These are phyloP conservation scores for Tagetes patula DNA, from an alignment of 129 eudicot species.

Conservation along the genomic window DNA sequence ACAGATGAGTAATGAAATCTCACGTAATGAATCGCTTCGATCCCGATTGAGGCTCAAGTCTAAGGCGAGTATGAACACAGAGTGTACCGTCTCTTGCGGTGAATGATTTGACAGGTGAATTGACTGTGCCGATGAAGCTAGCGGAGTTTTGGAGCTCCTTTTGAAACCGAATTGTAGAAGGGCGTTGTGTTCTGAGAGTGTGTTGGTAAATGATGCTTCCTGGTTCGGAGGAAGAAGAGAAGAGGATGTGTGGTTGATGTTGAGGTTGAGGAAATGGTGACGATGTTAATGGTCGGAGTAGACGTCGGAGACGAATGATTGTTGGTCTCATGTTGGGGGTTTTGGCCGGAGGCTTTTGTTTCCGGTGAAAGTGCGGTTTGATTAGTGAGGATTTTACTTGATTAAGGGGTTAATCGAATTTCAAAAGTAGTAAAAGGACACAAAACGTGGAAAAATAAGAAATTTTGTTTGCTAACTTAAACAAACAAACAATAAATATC, in stretches of 20 bases:
- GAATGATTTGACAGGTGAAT: slow-evolving; percentile 22
- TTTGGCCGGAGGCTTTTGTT: background rate
- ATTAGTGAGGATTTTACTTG: too few species aligned
- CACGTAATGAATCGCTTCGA: slow-evolving; percentile 35
- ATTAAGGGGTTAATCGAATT: too few species aligned
- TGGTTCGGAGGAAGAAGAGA: slow-evolving; percentile 24
- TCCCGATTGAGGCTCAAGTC: slow-evolving; percentile 32
- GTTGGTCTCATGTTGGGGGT: slow-evolving; percentile 28
- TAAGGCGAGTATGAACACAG: slow-evolving; percentile 44
- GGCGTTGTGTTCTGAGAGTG: slow-evolving; percentile 58
- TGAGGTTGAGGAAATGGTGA: background rate
- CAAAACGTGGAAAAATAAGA: too few species aligned
- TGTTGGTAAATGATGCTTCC: slow-evolving; percentile 46
- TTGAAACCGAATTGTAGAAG: slow-evolving; percentile 40
- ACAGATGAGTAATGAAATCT: slow-evolving; percentile 4
- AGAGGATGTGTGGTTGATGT: slow-evolving; percentile 8
- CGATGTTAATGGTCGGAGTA: background rate
- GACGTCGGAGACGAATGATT: background rate
- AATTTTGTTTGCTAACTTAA: too few species aligned
- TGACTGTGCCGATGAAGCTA: slow-evolving; percentile 58
- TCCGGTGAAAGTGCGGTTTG: slow-evolving; percentile 5
- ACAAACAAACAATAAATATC: too few species aligned
- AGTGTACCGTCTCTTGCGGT: background rate
- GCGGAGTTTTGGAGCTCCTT: slow-evolving; percentile 41
- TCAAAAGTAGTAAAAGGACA: too few species aligned